A percentile compares a stretch with the other conserved stretches of the same genome.
Evolutionary conservation across 345 rosid genomes (phyloP).

Genomic region (Populus euphratica): DNA sequence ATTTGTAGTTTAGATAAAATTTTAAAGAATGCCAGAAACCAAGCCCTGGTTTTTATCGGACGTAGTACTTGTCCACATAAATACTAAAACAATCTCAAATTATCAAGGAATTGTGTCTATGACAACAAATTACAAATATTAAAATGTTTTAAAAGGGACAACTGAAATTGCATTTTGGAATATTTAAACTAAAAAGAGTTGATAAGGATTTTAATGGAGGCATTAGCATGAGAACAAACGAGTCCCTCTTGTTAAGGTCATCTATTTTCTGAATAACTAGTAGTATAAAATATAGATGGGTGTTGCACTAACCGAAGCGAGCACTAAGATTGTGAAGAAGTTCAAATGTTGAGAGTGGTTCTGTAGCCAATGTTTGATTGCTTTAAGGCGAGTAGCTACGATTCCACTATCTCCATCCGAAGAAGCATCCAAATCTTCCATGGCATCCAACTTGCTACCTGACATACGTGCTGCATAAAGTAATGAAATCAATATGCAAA

Average conservation of each 20-base stretch:
- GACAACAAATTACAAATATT: not conserved
- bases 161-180: not conserved
- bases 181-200: not conserved
- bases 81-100: not conserved
- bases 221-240: not conserved
- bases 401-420: slow-evolving; percentile 58
- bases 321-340: slow-evolving; percentile 82
- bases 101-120: not conserved
- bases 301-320: slow-evolving; percentile 80
- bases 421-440: slow-evolving; percentile 69
- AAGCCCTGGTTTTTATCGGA: not conserved
- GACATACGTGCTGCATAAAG: slow-evolving; percentile 61
- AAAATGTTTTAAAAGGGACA: not conserved
- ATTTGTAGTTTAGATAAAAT: not conserved
- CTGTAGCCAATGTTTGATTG: slow-evolving; percentile 60
- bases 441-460: slow-evolving; percentile 57
- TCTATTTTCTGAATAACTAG: not conserved
- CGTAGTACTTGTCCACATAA: not conserved
- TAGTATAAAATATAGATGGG: not conserved
- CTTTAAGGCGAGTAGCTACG: slow-evolving; percentile 44
- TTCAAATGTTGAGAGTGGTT: slow-evolving; percentile 77
- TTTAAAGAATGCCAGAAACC: not conserved
- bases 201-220: not conserved
- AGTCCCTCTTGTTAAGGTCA: not conserved
- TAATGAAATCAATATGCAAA: not conserved